These are phyloP conservation scores for Metschnikowia lunata DNA, from an alignment of 805 yeast genomes.

Conservation along the genomic window DNA sequence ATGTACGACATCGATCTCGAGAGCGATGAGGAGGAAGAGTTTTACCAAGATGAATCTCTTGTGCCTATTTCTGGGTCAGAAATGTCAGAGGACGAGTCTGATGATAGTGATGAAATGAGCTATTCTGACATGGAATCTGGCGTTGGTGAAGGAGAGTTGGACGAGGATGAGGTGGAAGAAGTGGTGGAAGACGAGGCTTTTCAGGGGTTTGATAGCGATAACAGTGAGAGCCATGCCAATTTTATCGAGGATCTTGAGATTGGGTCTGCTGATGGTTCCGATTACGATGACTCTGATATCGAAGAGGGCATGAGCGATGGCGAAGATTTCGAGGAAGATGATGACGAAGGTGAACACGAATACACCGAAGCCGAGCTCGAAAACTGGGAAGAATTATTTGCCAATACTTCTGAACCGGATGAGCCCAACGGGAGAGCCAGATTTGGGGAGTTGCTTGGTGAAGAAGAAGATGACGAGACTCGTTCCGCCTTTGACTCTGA, in stretches of 20 bases:
- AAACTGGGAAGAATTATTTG: conserved; percentile 39
- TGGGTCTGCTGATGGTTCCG: conserved; percentile 28
- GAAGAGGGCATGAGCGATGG: conserved; percentile 26
- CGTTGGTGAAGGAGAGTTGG: conserved; percentile 21
- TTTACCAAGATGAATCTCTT: conserved; percentile 31
- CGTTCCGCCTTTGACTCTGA: conserved; percentile 18
- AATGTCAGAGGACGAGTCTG: conserved; percentile 21
- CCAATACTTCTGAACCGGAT: conserved; percentile 20
- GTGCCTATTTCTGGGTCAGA: conserved; percentile 39
- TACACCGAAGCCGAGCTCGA: conserved; percentile 37
- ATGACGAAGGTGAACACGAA: conserved; percentile 24
- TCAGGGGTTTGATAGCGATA: conserved; percentile 21
- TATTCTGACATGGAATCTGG: conserved; percentile 26
- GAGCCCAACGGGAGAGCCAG: conserved; percentile 5
- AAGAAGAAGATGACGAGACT: conserved; percentile 13
- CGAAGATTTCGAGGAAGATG: conserved; percentile 39
- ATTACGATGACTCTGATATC: conserved; percentile 31
- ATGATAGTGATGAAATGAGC: conserved; percentile 21
- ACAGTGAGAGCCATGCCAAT: conserved; percentile 31
- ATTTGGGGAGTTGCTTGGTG: conserved; percentile 15
- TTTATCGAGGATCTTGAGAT: conserved; percentile 32
- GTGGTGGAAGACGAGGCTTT: conserved; percentile 9
- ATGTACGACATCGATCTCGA: conserved; percentile 85
- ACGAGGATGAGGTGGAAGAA: conserved; percentile 12
- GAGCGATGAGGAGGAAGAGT: conserved; percentile 56